Base-by-base conservation (phyloP, 148 eudicot species). In the Rhododendron griersonianum region DNA sequence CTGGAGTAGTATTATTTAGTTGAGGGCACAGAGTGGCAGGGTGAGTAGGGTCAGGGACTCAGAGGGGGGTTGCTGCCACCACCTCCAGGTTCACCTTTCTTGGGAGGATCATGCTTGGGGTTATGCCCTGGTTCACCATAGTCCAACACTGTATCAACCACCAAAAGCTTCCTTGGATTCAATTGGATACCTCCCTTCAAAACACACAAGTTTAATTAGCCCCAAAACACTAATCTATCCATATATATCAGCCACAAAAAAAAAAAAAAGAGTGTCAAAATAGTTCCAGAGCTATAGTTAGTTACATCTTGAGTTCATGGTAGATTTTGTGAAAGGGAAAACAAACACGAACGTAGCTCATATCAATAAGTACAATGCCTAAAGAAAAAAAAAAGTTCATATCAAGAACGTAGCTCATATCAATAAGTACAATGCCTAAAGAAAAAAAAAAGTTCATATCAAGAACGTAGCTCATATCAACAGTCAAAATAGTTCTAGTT, bases 91-190 rank as follows among this genome's bases (percentile, higher is more conserved):
- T 89, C 89, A 21, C 91, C 95, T 50, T 88, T 91, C 87, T 90
- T 92, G 44, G 55, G 51, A 11, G 98, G 97, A 80, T 94, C 95
- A 86, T 95, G 98, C 92, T 88, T 95, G 9, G 93, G 91, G 81
- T 94, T 95, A 11, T 95, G 90, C 53, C 97, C 96, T 75, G 98
- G 92, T 50, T 92, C 83, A 75, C 91, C 93, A 47, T 95, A 94
- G 81, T 94, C 97, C 44, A 91, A 83, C 87, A 91, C 84, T 21
- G 74, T 53, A 71, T 91, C 92, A 15, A 55, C 57, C 86, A 88
- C 89, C 80, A 93, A 73, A 10, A 95, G 89, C 87, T 92, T 95
- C 83, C 98, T 95, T 85, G 95, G 63, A 84, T 87, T 91, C 78
- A 44, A 73, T 41, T 67, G 21, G 73, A 83, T 83, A 53, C 33